Conservation (phyloP, 2,329 filamentous ascomycete genomes). For the Hymenoscyphus occultus region DNA sequence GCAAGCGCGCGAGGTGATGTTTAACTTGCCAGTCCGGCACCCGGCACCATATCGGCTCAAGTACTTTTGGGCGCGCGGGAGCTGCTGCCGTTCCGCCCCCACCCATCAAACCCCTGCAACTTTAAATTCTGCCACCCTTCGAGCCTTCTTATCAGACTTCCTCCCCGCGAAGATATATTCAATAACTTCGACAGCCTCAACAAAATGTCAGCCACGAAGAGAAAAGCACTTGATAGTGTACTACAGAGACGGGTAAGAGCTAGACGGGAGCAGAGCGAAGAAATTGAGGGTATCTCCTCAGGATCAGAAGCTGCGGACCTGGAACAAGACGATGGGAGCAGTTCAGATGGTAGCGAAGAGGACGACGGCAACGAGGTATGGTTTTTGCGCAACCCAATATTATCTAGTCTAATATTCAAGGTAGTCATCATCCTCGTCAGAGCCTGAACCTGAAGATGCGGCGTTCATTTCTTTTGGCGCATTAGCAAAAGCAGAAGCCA, state of each 20-base stretch:
- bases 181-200: neutral
- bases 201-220: slow-evolving; percentile 33
- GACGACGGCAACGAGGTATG: slow-evolving; percentile 23
- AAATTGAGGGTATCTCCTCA: slow-evolving; percentile 37
- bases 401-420: neutral
- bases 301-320: slow-evolving; percentile 5
- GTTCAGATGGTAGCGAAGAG: slow-evolving; percentile 38
- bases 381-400: neutral
- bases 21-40: too few relatives aligned
- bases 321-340: slow-evolving; percentile 30
- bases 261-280: slow-evolving; percentile 32
- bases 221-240: slow-evolving; percentile 28
- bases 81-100: too few relatives aligned
- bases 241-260: slow-evolving; percentile 35
- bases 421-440: slow-evolving; percentile 13
- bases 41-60: too few relatives aligned
- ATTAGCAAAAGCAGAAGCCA: slow-evolving; percentile 80
- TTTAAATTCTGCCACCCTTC: too few relatives aligned
- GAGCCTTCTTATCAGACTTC: slow-evolving; percentile 1
- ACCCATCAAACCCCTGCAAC: too few relatives aligned
- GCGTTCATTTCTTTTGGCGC: slow-evolving; percentile 79
- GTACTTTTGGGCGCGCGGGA: too few relatives aligned
- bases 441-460: slow-evolving; percentile 34
- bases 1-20: neutral
- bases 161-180: neutral